phyloP scores from a whole-genome alignment of 2,329 filamentous ascomycete genomes.

The Trichoderma lentiforme region DNA sequence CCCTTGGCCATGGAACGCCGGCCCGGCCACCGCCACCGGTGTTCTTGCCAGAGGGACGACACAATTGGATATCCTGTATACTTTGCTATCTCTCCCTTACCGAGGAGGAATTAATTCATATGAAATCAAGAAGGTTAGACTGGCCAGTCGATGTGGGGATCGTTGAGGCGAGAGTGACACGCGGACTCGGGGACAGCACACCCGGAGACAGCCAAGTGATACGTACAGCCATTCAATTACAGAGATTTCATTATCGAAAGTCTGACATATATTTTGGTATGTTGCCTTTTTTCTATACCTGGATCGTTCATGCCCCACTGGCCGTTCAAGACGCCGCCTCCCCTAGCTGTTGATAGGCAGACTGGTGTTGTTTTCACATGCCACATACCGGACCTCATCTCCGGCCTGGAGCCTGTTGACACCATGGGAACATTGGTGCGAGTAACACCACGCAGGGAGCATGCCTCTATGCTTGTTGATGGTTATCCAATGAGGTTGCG shows the following conservation, averaged over 20 bases:
- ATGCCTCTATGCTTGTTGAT: neutral
- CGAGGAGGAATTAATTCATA: neutral
- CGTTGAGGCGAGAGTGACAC: neutral
- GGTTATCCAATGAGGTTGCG: neutral
- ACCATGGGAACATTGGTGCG: neutral
- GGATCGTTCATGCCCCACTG: neutral
- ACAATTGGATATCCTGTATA: neutral
- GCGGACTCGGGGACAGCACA: neutral
- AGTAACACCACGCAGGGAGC: neutral
- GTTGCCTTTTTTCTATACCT: neutral
- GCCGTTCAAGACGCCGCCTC: neutral
- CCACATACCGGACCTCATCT: slow-evolving; percentile 6
- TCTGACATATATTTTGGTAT: neutral
- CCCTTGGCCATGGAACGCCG: neutral
- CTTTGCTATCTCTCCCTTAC: neutral
- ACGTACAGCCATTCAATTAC: no score
- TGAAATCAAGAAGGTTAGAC: neutral
- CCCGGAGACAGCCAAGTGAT: neutral
- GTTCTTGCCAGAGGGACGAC: neutral
- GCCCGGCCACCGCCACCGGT: neutral
- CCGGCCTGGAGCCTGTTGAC: neutral
- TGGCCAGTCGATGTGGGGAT: neutral
- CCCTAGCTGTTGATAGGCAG: neutral
- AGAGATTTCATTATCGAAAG: neutral
- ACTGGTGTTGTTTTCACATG: neutral